Evolutionary conservation across 2,329 filamentous ascomycete genomes (phyloP), one percentile per base, ranked within the genome.

Genomic region (Diaporthe destruens): DNA sequence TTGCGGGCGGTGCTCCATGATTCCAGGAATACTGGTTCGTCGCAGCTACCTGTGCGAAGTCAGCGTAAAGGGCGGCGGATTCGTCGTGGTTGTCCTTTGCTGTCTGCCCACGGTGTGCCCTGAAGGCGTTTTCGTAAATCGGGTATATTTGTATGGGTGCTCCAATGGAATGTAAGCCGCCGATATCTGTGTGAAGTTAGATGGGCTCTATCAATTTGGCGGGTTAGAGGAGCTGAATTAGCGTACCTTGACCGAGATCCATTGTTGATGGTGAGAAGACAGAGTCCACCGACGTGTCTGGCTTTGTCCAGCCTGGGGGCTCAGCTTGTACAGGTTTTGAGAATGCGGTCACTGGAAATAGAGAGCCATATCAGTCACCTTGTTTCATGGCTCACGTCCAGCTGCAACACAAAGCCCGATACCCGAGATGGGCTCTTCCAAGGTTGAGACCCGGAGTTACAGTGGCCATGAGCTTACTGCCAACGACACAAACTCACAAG

Each of bases 61-160:
- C 83, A 0, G 87, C 88, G 77, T 93, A 93, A 29, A 93, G 77
- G 12, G 82, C 79, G 0, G 88, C 86, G 0, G 89, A 91, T 77
- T 93, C 91, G 8, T 82, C 76, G 70, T 89, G 83, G 69, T 92
- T 93, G 5, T 88, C 85, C 29, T 79, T 69, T 0, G 88, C 79
- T 1, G 86, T 85, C 76, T 93, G 91, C 0, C 81, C 78, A 1
- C 85, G 83, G 74, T 88, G 82, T 0, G 89, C 90, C 42, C 90
- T 85, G 69, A 91, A 90, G 0, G 81, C 88, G 74, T 91, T 92
- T 75, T 93, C 91, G 76, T 91, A 93, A 0, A 93, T 77, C 0
- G 91, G 90, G 76, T 93, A 93, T 0, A 93, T 83, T 42, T 93
- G 91, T 14, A 92, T 90, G 0, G 91, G 90, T 0, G 88, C 84